Percentiles rank a stretch among this genome's conserved stretches.
Conservation (phyloP, 345 rosid genomes). For the Theobroma cacao region DNA sequence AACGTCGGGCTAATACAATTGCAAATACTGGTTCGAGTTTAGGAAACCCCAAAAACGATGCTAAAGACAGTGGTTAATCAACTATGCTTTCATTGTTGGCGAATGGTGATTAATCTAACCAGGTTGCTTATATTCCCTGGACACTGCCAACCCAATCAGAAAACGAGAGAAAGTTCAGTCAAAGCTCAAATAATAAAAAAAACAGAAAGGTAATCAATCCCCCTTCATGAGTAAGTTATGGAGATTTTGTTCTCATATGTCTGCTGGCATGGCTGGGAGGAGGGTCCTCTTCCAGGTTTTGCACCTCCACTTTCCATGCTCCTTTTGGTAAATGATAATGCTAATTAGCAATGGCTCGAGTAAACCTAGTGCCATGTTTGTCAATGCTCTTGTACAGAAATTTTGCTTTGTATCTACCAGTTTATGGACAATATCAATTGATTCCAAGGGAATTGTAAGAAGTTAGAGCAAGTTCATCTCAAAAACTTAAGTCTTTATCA, state of each 20-base stretch:
- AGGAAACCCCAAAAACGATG: constrained; percentile 22
- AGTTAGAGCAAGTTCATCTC: background rate
- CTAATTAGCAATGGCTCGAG: background rate
- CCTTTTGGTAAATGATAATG: background rate
- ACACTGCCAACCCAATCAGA: background rate
- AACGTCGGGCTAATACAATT: constrained; percentile 42
- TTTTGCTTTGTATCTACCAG: background rate
- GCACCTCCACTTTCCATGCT: background rate
- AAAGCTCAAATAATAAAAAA: background rate
- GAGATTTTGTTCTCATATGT: background rate
- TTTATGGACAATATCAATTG: background rate
- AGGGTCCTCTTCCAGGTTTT: background rate
- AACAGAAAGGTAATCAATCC: background rate
- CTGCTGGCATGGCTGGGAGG: background rate
- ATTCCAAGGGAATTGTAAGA: background rate
- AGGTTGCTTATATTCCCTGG: background rate
- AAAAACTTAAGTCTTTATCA: no score
- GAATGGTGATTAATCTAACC: background rate
- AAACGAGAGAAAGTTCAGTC: background rate
- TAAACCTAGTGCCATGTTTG: background rate
- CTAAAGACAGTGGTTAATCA: constrained; percentile 8
- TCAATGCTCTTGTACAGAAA: background rate
- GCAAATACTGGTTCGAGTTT: constrained; percentile 27
- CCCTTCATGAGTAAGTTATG: background rate
- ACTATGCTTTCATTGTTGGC: background rate